A percentile compares a stretch with the other conserved stretches of the same genome.
These are phyloP conservation scores for Pyronema domesticum DNA, from an alignment of 495 filamentous ascomycete genomes.

Conservation along the genomic window DNA sequence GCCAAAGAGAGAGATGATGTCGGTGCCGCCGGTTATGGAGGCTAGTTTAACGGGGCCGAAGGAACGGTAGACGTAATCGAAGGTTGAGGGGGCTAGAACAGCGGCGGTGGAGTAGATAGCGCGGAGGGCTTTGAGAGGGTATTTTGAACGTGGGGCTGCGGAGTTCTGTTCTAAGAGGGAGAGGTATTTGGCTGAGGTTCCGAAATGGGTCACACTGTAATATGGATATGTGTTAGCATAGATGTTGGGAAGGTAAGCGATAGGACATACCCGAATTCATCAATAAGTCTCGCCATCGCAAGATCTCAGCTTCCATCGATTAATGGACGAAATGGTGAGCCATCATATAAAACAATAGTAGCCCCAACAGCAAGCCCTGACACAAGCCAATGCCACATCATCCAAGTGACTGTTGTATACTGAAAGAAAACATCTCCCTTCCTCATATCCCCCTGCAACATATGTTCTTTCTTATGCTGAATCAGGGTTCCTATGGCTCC, in stretches of 20 bases:
- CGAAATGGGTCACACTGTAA: slow-evolving; percentile 60
- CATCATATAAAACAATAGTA: slow-evolving; percentile 73
- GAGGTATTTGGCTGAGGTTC: slow-evolving; percentile 83
- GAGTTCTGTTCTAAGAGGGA: slow-evolving; percentile 69
- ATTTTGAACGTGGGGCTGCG: slow-evolving; percentile 35
- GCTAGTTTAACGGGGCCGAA: slow-evolving; percentile 39
- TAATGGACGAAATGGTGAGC: slow-evolving; percentile 61
- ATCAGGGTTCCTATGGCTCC: slow-evolving; percentile 71
- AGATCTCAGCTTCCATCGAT: slow-evolving; percentile 41
- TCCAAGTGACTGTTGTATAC: slow-evolving; percentile 68
- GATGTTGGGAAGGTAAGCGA: slow-evolving; percentile 28
- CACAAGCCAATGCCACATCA: slow-evolving; percentile 94
- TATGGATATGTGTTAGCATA: slow-evolving; percentile 31
- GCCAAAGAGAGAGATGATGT: slow-evolving; percentile 88
- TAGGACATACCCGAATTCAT: slow-evolving; percentile 34
- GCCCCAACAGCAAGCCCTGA: slow-evolving; percentile 62
- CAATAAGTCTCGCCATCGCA: slow-evolving; percentile 51
- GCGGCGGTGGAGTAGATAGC: slow-evolving; percentile 91
- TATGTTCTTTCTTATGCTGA: slow-evolving; percentile 89
- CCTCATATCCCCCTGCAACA: slow-evolving; percentile 60
- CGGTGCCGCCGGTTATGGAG: slow-evolving; percentile 39
- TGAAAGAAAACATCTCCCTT: slow-evolving; percentile 54
- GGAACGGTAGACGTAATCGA: slow-evolving; percentile 66
- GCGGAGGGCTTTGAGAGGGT: slow-evolving; percentile 34
- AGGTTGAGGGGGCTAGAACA: slow-evolving; percentile 80